Base-by-base conservation (phyloP, 2,329 filamentous ascomycete genomes). In the Pyrenophora teres region DNA sequence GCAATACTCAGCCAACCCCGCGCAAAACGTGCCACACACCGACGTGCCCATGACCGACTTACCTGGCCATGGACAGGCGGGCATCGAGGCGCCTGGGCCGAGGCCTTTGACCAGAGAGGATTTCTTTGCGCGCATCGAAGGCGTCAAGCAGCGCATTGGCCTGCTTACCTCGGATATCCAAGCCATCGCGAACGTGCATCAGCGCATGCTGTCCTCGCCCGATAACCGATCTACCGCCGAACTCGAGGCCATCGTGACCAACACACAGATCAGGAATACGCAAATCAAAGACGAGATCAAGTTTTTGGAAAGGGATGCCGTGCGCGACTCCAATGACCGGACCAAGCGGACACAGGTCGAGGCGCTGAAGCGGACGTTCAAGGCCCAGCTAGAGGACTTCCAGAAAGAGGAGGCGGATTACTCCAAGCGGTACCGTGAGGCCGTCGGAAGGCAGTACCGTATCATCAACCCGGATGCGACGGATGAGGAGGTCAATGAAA, bases 391-490 rank as follows among this genome's bases (percentile, higher is more conserved):
- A 57, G 81, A 86, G 69, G 83, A 83, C 63, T 92, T 89, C 73
- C 81, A 87, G 68, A 77, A 82, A 62, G 86, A 90, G 69, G 90
- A 94, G 79, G 78, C 82, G 52, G 80, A 82, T 39, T 92, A 90
- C 77, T 82, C 84, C 68, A 80, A 84, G 69, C 80, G 86, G 59
- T 91, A 91, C 73, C 83, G 87, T 54, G 87, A 92, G 58, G 88
- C 91, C 73, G 90, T 93, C 69, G 84, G 85, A 52, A 83, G 90
- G 65, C 90, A 94, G 74, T 92, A 90, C 74, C 81, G 85, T 50
- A 92, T 93, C 68, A 88, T 91, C 61, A 90, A 92, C 71, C 89
- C 89, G 44, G 86, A 91, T 38, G 90, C 89, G n/a, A 83, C 82
- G 41, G 88, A 92, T 53, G 78, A 82, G 1, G 87, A 93, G 74